Percentiles rank a stretch among this genome's conserved stretches.
phyloP scores from a whole-genome alignment of 768 basidiomycete species.

The Suillus clintonianus region DNA sequence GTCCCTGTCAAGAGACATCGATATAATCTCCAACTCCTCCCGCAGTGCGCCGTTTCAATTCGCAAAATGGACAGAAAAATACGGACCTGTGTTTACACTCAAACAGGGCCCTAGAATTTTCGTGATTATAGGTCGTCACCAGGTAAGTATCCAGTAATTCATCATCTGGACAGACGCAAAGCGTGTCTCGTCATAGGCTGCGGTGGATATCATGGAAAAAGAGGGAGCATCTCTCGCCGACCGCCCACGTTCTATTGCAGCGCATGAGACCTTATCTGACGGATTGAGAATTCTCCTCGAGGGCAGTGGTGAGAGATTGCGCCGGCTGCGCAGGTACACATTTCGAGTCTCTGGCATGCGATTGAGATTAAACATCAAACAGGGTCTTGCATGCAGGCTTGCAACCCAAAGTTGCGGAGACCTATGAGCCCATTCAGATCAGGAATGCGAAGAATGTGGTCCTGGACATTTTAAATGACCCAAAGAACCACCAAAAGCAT shows the following conservation, averaged over 20 bases:
- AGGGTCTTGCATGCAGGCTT: conserved; percentile 37
- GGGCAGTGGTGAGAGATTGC: conserved; percentile 31
- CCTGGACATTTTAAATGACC: conserved; percentile 36
- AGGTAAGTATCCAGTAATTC: neutral
- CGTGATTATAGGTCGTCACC: conserved; percentile 26
- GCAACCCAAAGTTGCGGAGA: conserved; percentile 32
- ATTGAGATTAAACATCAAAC: neutral
- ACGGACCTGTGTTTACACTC: conserved; percentile 61
- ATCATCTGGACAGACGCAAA: neutral
- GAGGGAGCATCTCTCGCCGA: conserved; percentile 36
- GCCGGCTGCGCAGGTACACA: conserved; percentile 14
- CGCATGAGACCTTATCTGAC: conserved; percentile 34
- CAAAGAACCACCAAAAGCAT: conserved; percentile 35
- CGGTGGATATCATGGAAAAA: conserved; percentile 42
- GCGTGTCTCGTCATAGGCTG: conserved; percentile 33
- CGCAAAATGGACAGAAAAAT: conserved; percentile 57
- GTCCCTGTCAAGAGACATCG: conserved; percentile 12
- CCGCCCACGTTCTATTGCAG: conserved; percentile 37
- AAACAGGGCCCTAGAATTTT: conserved; percentile 40
- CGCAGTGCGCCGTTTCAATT: conserved; percentile 28
- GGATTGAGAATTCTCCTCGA: conserved; percentile 32
- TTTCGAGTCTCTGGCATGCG: neutral
- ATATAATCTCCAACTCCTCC: neutral
- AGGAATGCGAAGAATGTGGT: conserved; percentile 34
- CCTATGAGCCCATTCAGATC: conserved; percentile 36